Evolutionary conservation across 805 yeast genomes (phyloP).

Genomic region (Hyphopichia homilentoma): DNA sequence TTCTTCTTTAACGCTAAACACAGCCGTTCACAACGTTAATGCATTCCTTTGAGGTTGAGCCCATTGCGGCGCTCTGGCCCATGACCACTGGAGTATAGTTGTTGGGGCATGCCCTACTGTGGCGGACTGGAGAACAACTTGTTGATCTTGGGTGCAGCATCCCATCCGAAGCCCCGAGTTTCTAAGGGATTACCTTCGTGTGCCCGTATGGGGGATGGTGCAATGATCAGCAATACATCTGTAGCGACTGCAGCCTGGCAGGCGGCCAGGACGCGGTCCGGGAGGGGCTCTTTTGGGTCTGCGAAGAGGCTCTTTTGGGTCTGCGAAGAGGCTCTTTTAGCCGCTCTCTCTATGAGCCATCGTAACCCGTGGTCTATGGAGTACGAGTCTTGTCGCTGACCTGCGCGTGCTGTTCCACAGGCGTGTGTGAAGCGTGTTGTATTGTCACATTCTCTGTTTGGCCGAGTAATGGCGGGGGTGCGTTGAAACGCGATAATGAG

Average conservation of each 20-base stretch:
- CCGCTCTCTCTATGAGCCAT: too few relatives aligned
- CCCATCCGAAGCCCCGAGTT: slow-evolving; percentile 50
- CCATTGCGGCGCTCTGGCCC: slow-evolving; percentile 66
- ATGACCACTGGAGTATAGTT: slow-evolving; percentile 62
- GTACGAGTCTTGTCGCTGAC: too few relatives aligned
- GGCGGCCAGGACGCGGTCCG: not conserved
- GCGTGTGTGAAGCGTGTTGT: too few relatives aligned
- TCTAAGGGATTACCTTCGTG: slow-evolving; percentile 74
- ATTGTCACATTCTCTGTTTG: too few relatives aligned
- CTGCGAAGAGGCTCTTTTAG: too few relatives aligned
- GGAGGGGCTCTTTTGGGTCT: too few relatives aligned
- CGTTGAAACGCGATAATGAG: too few relatives aligned
- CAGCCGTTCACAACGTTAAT: slow-evolving; percentile 60
- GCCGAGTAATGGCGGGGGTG: too few relatives aligned
- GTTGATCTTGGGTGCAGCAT: slow-evolving; percentile 75
- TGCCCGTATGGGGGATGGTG: slow-evolving; percentile 69
- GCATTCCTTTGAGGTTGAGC: slow-evolving; percentile 71
- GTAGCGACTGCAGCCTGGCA: not conserved
- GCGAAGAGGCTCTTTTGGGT: too few relatives aligned
- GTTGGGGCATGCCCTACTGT: slow-evolving; percentile 31
- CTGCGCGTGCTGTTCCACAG: too few relatives aligned
- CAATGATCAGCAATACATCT: slow-evolving; percentile 57
- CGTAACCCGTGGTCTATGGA: too few relatives aligned
- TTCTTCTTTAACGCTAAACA: slow-evolving; percentile 53
- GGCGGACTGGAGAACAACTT: slow-evolving; percentile 60